Evolutionary conservation across 805 yeast genomes (phyloP), one percentile per base, ranked within the genome.

Genomic region (Kuraishia molischiana): DNA sequence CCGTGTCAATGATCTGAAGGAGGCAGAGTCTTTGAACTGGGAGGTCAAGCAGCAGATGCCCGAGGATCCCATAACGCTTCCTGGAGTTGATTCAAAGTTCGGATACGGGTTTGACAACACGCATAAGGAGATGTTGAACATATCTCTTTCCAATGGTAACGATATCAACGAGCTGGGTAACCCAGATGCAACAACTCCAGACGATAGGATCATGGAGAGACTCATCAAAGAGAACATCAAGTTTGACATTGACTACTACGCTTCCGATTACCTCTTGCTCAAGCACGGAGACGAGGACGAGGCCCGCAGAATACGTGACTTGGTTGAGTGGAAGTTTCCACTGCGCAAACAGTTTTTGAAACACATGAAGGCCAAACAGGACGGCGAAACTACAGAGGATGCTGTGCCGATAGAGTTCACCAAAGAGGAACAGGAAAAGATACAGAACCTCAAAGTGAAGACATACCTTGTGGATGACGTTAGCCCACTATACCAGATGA

Each of bases 241-340:
- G 47, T 92, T 92, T 51, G 95, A 89, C 55, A 78, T 85, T 0
- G 96, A 85, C 43, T 85, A 84, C 56, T 90, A 90, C 51, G 81
- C 89, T 11, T 82, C 92, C 3, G 97, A 92, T 49, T 77, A 74
- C 42, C 58, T 74, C 32, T 73, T 78, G 69, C 63, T 59, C n/a
- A 72, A 74, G 39, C 72, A 76, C 17, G 67, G 64, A 44, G 67
- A 59, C 3, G 87, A 72, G 40, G 79, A 73, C 32, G 72, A 74
- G 34, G 59, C 53, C 18, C 58, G 61, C 42, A 56, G 61, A 6
- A 67, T 77, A 21, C 48, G 54, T 19, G 61, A 59, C 8, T 49
- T 79, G 3, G 32, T 82, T 15, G 52, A 58, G 6, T 84, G 78
- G 72, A 65, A 64, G 20, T 72, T 72, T 13, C 79, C 80, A 0